phyloP scores from a whole-genome alignment of 2,329 filamentous ascomycete species.

The Clonostachys rhizophaga region DNA sequence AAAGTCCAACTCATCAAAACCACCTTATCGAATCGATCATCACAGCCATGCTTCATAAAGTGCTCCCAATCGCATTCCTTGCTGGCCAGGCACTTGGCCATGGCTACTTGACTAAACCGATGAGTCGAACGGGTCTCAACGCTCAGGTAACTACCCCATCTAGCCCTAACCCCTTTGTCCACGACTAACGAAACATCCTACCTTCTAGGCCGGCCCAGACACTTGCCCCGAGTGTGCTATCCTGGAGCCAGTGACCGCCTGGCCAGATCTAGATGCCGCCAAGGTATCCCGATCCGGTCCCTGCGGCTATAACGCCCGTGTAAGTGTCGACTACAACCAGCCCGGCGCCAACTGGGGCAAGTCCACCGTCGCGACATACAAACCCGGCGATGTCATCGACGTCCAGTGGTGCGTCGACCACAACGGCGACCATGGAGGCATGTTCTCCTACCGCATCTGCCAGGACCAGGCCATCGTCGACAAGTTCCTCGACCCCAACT shows the following conservation, averaged over 20 bases:
- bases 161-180: not conserved
- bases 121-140: constrained; percentile 37
- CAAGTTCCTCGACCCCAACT: constrained; percentile 39
- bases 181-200: constrained; percentile 2
- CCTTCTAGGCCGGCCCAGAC: constrained; percentile 34
- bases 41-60: constrained; percentile 1
- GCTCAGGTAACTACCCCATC: constrained; percentile 25
- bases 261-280: constrained; percentile 40
- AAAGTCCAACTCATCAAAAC: too few relatives aligned
- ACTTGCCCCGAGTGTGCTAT: constrained; percentile 51
- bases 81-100: constrained; percentile 24
- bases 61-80: constrained; percentile 1
- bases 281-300: constrained; percentile 41
- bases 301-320: constrained; percentile 49
- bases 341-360: constrained; percentile 37
- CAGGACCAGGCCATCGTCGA: constrained; percentile 44
- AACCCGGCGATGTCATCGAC: constrained; percentile 36
- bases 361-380: constrained; percentile 34
- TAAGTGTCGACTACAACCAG: constrained; percentile 47
- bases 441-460: constrained; percentile 51
- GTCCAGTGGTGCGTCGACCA: constrained; percentile 52
- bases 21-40: not conserved
- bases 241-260: constrained; percentile 43
- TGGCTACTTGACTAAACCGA: constrained; percentile 37
- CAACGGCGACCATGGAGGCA: constrained; percentile 52